phyloP scores from a whole-genome alignment of 2,329 filamentous ascomycete genomes.

The Aspergillus proliferans region DNA sequence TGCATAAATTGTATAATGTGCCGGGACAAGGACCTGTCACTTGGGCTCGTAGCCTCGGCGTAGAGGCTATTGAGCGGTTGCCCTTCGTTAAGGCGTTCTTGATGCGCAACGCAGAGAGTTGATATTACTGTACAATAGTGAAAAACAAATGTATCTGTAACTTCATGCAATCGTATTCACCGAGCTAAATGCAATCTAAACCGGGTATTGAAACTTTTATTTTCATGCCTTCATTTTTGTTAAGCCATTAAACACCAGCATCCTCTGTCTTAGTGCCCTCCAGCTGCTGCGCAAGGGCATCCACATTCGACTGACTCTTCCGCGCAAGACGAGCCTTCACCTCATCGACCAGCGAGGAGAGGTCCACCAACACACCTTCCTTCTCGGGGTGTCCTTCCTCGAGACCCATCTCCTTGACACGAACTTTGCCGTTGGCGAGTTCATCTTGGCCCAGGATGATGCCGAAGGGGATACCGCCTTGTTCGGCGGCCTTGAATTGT shows the following conservation, averaged over 20 bases:
- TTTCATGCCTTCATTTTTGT: neutral
- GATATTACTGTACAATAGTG: conserved; percentile 2
- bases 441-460: conserved; percentile 91
- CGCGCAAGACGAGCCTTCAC: conserved; percentile 17
- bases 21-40: conserved; percentile 68
- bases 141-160: conserved; percentile 1
- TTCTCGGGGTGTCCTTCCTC: conserved; percentile 82
- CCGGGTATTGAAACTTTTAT: conserved; percentile 8
- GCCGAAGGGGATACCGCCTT: conserved; percentile 71
- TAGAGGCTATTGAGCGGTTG: conserved; percentile 69
- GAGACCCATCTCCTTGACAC: conserved; percentile 79
- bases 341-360: conserved; percentile 30
- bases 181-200: conserved; percentile 7
- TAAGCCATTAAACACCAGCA: conserved; percentile 10
- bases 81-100: conserved; percentile 74
- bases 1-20: conserved; percentile 87
- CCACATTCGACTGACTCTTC: conserved; percentile 15
- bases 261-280: conserved; percentile 9
- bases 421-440: conserved; percentile 72
- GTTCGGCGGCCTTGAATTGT: conserved; percentile 88
- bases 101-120: conserved; percentile 61
- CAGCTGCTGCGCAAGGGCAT: conserved; percentile 18
- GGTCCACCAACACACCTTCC: conserved; percentile 70
- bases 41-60: conserved; percentile 67
- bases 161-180: neutral